Percentiles rank a stretch among this genome's conserved stretches.
These are phyloP conservation scores for Quercus variabilis DNA, from an alignment of 306 rosid species.

Conservation along the genomic window DNA sequence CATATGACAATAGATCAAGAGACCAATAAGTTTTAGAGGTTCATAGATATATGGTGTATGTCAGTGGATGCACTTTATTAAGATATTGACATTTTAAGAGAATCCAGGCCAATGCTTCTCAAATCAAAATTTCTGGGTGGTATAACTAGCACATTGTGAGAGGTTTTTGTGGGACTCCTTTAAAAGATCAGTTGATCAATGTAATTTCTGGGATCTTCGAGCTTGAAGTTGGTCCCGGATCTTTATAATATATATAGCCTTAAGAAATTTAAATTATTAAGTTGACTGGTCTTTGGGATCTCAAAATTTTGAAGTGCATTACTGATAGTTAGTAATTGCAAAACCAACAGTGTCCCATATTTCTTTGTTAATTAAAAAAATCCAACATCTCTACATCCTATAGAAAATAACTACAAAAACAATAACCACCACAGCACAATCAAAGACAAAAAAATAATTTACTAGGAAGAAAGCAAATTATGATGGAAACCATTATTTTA, in stretches of 20 bases:
- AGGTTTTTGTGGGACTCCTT: background rate
- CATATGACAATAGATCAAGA: background rate
- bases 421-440: too few species aligned
- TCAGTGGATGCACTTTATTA: background rate
- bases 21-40: background rate
- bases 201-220: background rate
- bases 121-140: background rate
- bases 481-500: too few species aligned
- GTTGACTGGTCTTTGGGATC: background rate
- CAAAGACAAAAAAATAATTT: too few species aligned
- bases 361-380: too few species aligned
- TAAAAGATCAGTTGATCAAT: background rate
- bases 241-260: background rate
- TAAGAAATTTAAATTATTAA: background rate
- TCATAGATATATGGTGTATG: background rate
- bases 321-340: background rate
- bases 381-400: too few species aligned
- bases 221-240: background rate
- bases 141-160: background rate
- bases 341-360: background rate
- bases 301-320: background rate
- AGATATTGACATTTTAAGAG: background rate
- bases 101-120: background rate
- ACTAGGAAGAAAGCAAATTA: too few species aligned
- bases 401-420: too few species aligned